Evolutionary conservation across 108 stramenopile species (phyloP).

Genomic region (Cyclostephanos tholiformis): DNA sequence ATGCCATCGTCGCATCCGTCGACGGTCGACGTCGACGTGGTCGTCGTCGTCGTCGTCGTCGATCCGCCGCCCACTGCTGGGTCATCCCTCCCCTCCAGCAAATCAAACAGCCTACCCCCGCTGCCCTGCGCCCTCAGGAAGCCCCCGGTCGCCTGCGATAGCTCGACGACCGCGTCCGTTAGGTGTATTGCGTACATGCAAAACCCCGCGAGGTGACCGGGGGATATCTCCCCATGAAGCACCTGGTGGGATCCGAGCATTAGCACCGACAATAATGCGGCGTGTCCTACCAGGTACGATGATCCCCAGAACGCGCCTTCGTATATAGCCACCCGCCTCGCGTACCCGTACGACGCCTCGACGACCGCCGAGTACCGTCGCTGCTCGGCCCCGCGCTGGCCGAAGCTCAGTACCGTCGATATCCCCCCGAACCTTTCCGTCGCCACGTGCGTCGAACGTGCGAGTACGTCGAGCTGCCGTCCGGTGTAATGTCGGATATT

Average conservation of each 20-base stretch:
- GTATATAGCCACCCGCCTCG: constrained; percentile 42
- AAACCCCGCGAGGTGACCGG: constrained; percentile 44
- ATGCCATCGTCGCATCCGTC: background rate
- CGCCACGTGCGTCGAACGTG: constrained; percentile 48
- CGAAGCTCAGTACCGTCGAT: constrained; percentile 45
- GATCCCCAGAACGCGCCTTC: constrained; percentile 51
- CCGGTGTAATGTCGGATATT: constrained; percentile 38
- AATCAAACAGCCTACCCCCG: constrained; percentile 43
- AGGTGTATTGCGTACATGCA: constrained; percentile 50
- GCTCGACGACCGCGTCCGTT: constrained; percentile 34
- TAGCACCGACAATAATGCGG: constrained; percentile 30
- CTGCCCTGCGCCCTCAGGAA: constrained; percentile 47
- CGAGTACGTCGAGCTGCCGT: constrained; percentile 48
- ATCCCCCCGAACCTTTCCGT: constrained; percentile 48
- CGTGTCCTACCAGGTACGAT: constrained; percentile 42
- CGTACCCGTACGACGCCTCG: constrained; percentile 46
- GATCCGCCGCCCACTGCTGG: too few species aligned
- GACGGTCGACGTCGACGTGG: background rate
- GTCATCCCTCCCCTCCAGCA: constrained; percentile 24
- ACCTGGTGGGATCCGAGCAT: constrained; percentile 38
- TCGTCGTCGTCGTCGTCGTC: background rate
- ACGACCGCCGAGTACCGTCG: constrained; percentile 41
- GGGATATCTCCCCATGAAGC: constrained; percentile 32
- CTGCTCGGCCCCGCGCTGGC: constrained; percentile 26
- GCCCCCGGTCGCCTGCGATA: constrained; percentile 34